A percentile compares a stretch with the other conserved stretches of the same genome.
These are phyloP conservation scores for Hysterium pulicare DNA, from an alignment of 2,329 filamentous ascomycete species.

Conservation along the genomic window DNA sequence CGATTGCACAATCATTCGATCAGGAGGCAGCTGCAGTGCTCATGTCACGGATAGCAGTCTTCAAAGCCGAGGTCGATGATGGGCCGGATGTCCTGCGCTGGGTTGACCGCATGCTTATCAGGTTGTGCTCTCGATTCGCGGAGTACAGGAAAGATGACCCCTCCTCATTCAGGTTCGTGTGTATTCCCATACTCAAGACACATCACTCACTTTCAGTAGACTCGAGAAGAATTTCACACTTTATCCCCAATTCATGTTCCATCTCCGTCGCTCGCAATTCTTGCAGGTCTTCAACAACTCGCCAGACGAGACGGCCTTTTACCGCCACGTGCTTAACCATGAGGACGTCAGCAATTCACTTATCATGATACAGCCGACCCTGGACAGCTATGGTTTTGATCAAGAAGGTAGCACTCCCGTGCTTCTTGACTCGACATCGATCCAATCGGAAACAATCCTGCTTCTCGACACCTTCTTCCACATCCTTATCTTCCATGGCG, in stretches of 20 bases:
- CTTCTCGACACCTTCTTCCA: conserved; percentile 99
- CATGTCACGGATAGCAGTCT: conserved; percentile 98
- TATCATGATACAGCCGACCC: conserved; percentile 97
- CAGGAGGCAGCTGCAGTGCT: conserved; percentile 96
- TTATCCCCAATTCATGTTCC: conserved; percentile 99
- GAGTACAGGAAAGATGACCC: conserved; percentile 98
- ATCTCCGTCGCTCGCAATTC: conserved; percentile 94
- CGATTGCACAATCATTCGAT: conserved; percentile 94
- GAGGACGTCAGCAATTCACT: conserved; percentile 96
- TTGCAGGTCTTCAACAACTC: conserved; percentile 99
- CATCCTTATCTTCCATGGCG: conserved; percentile 97
- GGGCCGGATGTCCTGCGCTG: conserved; percentile 96
- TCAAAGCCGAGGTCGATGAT: conserved; percentile 97
- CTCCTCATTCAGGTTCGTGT: conserved; percentile 80
- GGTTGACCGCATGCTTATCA: conserved; percentile 98
- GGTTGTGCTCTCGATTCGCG: conserved; percentile 91
- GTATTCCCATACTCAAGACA: conserved; percentile 96
- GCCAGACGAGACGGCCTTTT: conserved; percentile 98
- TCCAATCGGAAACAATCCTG: conserved; percentile 89
- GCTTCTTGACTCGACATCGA: conserved; percentile 92
- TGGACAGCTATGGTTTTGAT: conserved; percentile 96
- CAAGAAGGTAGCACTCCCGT: conserved; percentile 91
- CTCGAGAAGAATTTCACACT: conserved; percentile 96
- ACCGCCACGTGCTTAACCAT: conserved; percentile 93
- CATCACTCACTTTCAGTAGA: conserved; percentile 54